These are phyloP conservation scores for Eimeria mitis DNA, from an alignment of 169 alveolate genomes.

Conservation along the genomic window DNA sequence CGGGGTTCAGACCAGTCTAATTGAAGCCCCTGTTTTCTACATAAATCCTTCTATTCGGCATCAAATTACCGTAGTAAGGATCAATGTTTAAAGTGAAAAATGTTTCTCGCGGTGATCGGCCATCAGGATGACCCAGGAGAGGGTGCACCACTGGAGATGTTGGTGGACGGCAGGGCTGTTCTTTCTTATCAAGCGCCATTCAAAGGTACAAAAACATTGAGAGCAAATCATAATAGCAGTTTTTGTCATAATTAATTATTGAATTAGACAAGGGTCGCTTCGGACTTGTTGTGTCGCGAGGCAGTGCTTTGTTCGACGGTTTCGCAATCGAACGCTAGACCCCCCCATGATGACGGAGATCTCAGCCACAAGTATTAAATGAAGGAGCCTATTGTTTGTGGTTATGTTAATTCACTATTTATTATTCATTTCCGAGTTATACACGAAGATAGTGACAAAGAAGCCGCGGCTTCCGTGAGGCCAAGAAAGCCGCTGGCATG, in stretches of 20 bases:
- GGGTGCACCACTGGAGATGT: conserved; percentile 48
- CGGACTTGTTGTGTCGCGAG: conserved; percentile 49
- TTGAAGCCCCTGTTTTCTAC: conserved; percentile 54
- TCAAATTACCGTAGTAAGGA: conserved; percentile 69
- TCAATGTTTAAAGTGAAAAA: not conserved
- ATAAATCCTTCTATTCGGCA: conserved; percentile 78
- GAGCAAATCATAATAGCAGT: not conserved
- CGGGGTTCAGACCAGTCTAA: conserved; percentile 8
- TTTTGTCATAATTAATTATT: not conserved
- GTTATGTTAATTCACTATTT: not conserved
- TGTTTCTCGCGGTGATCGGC: not conserved
- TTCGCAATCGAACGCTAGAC: conserved; percentile 65
- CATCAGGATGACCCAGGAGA: conserved; percentile 68
- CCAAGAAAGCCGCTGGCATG: conserved; percentile 14
- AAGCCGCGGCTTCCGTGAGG: conserved; percentile 16
- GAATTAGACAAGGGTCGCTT: conserved; percentile 62
- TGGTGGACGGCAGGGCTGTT: conserved; percentile 36
- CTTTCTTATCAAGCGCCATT: conserved; percentile 42
- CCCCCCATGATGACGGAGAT: not conserved
- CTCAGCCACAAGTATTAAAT: not conserved
- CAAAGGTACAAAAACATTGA: not conserved
- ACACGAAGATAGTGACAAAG: not conserved
- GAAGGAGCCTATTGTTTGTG: not conserved
- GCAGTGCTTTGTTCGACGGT: conserved; percentile 72
- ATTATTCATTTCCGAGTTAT: not conserved